Evolutionary conservation across 768 basidiomycete genomes (phyloP), one percentile per base, ranked within the genome.

Genomic region (Tylopilus rubrobrunneus): DNA sequence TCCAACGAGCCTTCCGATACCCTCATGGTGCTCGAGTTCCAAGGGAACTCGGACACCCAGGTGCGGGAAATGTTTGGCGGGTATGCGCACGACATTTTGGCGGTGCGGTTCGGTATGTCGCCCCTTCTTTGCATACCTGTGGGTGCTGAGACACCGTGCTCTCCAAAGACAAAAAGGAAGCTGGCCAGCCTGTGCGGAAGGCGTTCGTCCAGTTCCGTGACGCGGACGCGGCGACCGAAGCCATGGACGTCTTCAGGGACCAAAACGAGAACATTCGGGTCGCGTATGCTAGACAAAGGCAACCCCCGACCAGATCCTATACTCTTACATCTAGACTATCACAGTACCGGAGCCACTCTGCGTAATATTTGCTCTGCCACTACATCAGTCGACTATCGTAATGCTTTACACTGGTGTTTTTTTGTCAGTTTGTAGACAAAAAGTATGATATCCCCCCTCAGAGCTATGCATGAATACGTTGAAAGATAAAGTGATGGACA

Each of bases 151-250:
- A 19, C 19, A 19, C 21, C 1, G 8, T 17, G 12, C 29, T 19
- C 39, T 45, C 45, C 77, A 56, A 73, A 70, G 64, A 49, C 55
- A 62, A 67, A 55, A 65, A 52, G n/a, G 55, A 67, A 23, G 72
- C 65, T 0, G 71, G 73, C 27, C 61, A 60, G 15, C 52, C 53
- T 10, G 62, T 52, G n/a, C 66, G 68, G 7, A 67, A 58, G 4
- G 82, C 78, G 25, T 86, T 84, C 68, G 63, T 87, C 51, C 75
- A 82, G 55, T 85, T 87, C 64, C 68, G 57, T 45, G 60, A 65
- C 51, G 66, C 74, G 45, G 70, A 78, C n/a, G 53, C 65, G 5
- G 81, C 85, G 8, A 74, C 74, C 34, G 69, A 76, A 54, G 85
- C 78, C 2, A 66, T 84, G 57, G 59, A 74, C 9, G 63, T 66